Conservation (phyloP, 768 basidiomycete genomes). For the Terana coerulea region DNA sequence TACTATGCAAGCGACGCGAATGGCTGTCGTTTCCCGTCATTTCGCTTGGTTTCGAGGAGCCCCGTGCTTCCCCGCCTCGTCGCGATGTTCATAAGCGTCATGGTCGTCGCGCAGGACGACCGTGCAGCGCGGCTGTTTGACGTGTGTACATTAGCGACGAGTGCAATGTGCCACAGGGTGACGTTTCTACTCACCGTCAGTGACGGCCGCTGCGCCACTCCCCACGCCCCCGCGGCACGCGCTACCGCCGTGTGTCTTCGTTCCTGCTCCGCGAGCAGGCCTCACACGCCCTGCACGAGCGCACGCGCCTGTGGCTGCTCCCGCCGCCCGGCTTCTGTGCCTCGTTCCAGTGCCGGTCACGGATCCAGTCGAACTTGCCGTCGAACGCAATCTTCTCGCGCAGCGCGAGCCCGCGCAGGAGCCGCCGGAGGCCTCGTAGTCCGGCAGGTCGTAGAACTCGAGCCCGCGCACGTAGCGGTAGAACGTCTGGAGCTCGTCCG, state of each 20-base stretch:
- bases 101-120: too few relatives aligned
- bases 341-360: conserved; percentile 16
- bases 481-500: conserved; percentile 77
- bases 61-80: too few relatives aligned
- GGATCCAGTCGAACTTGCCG: conserved; percentile 27
- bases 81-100: too few relatives aligned
- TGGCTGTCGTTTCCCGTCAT: too few relatives aligned
- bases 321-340: neutral
- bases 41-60: too few relatives aligned
- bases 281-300: conserved; percentile 21
- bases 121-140: too few relatives aligned
- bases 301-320: conserved; percentile 15
- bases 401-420: conserved; percentile 51
- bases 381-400: conserved; percentile 26
- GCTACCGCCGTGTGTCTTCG: conserved; percentile 1
- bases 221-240: neutral
- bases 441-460: conserved; percentile 85
- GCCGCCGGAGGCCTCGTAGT: conserved; percentile 75
- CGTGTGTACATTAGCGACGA: too few relatives aligned
- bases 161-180: too few relatives aligned
- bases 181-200: too few relatives aligned
- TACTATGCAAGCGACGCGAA: too few relatives aligned
- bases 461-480: conserved; percentile 76
- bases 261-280: conserved; percentile 17
- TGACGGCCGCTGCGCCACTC: too few relatives aligned